Evolutionary conservation across 768 basidiomycete species (phyloP).

Genomic region (Termitomyces sp.): DNA sequence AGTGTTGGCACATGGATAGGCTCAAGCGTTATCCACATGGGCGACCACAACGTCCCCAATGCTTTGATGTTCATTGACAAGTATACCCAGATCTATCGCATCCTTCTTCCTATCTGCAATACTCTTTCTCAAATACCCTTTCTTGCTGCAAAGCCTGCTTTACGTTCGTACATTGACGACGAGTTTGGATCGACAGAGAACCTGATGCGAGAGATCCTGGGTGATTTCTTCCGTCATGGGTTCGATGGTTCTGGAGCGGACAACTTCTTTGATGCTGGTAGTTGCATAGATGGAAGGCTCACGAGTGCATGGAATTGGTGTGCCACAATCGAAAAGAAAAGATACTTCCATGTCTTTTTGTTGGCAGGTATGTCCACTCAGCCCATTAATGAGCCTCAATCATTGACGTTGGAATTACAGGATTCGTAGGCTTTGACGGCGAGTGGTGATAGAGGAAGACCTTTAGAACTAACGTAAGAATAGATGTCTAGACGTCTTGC

Average conservation of each 20-base stretch:
- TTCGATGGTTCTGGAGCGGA: constrained; percentile 92
- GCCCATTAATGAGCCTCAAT: background rate
- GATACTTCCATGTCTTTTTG: constrained; percentile 77
- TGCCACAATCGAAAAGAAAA: constrained; percentile 79
- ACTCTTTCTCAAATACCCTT: constrained; percentile 68
- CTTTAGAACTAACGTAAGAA: background rate
- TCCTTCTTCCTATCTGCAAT: constrained; percentile 84
- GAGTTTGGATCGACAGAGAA: constrained; percentile 79
- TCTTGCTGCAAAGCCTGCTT: constrained; percentile 64
- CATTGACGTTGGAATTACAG: constrained; percentile 29
- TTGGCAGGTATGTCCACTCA: constrained; percentile 53
- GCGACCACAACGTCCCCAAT: constrained; percentile 82
- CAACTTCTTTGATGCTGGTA: constrained; percentile 87
- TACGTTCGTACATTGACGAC: constrained; percentile 73
- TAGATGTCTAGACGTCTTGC: background rate
- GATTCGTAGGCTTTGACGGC: constrained; percentile 83
- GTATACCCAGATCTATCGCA: constrained; percentile 89
- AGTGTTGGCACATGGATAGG: constrained; percentile 84
- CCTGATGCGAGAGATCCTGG: constrained; percentile 64
- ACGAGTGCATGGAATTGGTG: constrained; percentile 96
- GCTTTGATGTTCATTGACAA: constrained; percentile 91
- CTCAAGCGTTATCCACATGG: constrained; percentile 87
- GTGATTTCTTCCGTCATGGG: constrained; percentile 84
- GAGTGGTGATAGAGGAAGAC: constrained; percentile 56
- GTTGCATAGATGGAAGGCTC: constrained; percentile 78